Evolutionary conservation across 176 grass and related monocot genomes (phyloP).

Genomic region (Juncus inflexus): DNA sequence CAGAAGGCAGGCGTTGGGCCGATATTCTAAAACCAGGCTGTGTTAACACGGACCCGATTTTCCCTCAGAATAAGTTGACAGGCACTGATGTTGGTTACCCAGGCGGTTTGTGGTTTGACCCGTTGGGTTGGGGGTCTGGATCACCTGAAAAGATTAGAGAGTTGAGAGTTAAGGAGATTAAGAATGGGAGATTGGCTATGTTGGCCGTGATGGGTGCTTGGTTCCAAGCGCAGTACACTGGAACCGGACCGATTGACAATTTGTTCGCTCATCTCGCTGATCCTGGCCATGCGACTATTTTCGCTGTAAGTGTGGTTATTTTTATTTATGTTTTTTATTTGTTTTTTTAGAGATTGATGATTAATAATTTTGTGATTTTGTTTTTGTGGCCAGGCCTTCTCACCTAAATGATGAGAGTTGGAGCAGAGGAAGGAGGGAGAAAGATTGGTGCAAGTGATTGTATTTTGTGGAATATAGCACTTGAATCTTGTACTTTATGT

Average conservation of each 20-base stretch:
- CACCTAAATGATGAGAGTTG: constrained; percentile 51
- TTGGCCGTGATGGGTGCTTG: constrained; percentile 93
- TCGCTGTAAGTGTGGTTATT: constrained; percentile 49
- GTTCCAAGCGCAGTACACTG: constrained; percentile 88
- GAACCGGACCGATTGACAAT: constrained; percentile 92
- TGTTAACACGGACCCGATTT: constrained; percentile 87
- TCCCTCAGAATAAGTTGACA: constrained; percentile 90
- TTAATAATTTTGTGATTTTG: constrained; percentile 16
- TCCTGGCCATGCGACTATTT: constrained; percentile 76
- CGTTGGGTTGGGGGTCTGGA: constrained; percentile 67
- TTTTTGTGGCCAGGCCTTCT: constrained; percentile 53
- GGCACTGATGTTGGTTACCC: constrained; percentile 93
- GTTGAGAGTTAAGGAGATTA: constrained; percentile 93
- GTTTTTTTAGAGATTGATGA: not conserved
- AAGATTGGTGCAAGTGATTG: constrained; percentile 6
- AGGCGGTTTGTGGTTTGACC: constrained; percentile 91
- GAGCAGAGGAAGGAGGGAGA: not conserved
- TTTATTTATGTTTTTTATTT: not conserved
- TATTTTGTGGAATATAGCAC: constrained; percentile 20
- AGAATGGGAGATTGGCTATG: constrained; percentile 97
- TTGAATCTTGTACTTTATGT: constrained; percentile 24
- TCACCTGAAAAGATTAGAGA: constrained; percentile 76
- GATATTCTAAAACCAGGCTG: constrained; percentile 92
- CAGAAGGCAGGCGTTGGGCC: constrained; percentile 84
- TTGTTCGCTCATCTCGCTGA: constrained; percentile 94